phyloP scores from a whole-genome alignment of 108 stramenopile species.

The Nitzschia sp. region DNA sequence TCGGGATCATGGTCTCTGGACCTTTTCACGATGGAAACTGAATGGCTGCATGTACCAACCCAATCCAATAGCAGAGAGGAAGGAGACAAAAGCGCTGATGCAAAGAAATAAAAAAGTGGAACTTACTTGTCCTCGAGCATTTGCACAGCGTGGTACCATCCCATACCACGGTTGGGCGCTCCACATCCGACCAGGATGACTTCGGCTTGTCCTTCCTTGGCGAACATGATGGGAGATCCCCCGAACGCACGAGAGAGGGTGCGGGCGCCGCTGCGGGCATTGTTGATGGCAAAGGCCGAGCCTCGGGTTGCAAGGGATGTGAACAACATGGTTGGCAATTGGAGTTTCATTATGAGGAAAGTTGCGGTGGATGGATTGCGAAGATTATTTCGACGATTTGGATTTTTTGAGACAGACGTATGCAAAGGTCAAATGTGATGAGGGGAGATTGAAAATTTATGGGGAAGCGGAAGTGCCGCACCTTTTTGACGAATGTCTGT shows the following conservation, averaged over 20 bases:
- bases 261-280: constrained; percentile 12
- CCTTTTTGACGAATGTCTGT: constrained; percentile 7
- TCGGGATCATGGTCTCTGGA: too few relatives aligned
- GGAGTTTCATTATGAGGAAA: constrained; percentile 12
- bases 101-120: too few relatives aligned
- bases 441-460: not conserved
- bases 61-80: too few relatives aligned
- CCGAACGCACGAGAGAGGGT: constrained; percentile 28
- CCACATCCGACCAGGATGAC: constrained; percentile 89
- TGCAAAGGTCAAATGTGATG: not conserved
- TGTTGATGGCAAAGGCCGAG: constrained; percentile 33
- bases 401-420: not conserved
- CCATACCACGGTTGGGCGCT: constrained; percentile 70
- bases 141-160: constrained; percentile 77
- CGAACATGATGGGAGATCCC: constrained; percentile 20
- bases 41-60: too few relatives aligned
- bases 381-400: not conserved
- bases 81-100: too few relatives aligned
- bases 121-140: constrained; percentile 87
- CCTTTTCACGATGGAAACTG: too few relatives aligned
- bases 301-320: constrained; percentile 34
- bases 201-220: constrained; percentile 82
- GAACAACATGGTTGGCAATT: constrained; percentile 26
- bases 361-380: too few relatives aligned
- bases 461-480: constrained; percentile 10